A percentile compares a stretch with the other conserved stretches of the same genome.
These are phyloP conservation scores for Solanum tarapatanum DNA, from an alignment of 257 asterid species.

Conservation along the genomic window DNA sequence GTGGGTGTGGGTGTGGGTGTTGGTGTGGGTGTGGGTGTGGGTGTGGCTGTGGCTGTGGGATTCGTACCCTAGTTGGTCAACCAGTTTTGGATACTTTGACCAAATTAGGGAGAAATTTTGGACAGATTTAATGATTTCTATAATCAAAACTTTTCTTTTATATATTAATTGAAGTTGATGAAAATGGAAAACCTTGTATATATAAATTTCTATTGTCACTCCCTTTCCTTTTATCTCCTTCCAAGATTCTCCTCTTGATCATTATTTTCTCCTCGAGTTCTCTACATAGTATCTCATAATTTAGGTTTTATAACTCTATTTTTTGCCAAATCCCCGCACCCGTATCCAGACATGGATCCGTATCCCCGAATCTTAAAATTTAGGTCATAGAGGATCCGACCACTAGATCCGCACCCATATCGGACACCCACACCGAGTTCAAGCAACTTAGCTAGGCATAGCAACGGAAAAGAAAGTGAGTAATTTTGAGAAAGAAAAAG, in stretches of 20 bases:
- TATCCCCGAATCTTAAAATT: neutral
- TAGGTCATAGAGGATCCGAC: neutral
- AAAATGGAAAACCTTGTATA: neutral
- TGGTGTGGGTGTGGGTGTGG: too few species aligned
- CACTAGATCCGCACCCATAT: neutral
- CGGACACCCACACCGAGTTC: neutral
- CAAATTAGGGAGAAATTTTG: neutral
- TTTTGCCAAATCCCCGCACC: neutral
- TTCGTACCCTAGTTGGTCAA: neutral
- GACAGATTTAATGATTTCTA: neutral
- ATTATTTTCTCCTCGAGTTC: neutral
- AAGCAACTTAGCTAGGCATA: neutral
- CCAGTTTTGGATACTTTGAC: neutral
- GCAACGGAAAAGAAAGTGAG: neutral
- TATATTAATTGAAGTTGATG: neutral
- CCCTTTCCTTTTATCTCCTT: neutral
- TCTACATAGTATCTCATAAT: too few species aligned
- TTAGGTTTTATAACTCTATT: neutral
- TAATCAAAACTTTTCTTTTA: neutral
- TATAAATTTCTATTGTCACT: neutral
- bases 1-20: too few species aligned
- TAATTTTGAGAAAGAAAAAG: neutral
- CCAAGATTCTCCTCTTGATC: neutral
- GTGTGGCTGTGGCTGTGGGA: neutral
- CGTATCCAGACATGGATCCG: neutral